These are phyloP conservation scores for Ballota nigra DNA, from an alignment of 257 asterid genomes.

Conservation along the genomic window DNA sequence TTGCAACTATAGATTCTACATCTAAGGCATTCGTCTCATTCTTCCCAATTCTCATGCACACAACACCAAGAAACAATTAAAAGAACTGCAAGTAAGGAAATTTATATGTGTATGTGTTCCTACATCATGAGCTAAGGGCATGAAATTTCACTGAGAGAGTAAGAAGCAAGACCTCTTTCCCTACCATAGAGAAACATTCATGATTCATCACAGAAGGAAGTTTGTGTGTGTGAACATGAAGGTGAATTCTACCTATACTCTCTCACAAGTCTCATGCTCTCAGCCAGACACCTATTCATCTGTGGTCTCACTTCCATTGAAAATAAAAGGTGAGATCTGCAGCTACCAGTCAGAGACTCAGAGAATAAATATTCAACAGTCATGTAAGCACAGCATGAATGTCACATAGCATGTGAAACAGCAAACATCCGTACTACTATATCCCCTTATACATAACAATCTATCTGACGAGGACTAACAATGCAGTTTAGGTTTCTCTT, in stretches of 20 bases:
- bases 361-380: not conserved
- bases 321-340: not conserved
- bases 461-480: not conserved
- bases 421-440: not conserved
- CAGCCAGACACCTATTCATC: not conserved
- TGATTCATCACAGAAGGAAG: not conserved
- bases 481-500: not conserved
- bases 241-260: not conserved
- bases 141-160: not conserved
- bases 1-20: not conserved
- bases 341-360: conserved; percentile 3
- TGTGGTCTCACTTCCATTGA: not conserved
- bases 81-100: not conserved
- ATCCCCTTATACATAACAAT: conserved; percentile 1
- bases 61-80: not conserved
- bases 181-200: not conserved
- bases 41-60: conserved; percentile 8
- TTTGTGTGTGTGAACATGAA: not conserved
- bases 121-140: conserved; percentile 1
- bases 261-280: not conserved
- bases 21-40: not conserved
- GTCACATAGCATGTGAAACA: not conserved
- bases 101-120: not conserved
- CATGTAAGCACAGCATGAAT: not conserved
- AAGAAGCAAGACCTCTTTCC: not conserved